Conservation (phyloP, 352 stramenopile species). For the Phytophthora rubi region DNA sequence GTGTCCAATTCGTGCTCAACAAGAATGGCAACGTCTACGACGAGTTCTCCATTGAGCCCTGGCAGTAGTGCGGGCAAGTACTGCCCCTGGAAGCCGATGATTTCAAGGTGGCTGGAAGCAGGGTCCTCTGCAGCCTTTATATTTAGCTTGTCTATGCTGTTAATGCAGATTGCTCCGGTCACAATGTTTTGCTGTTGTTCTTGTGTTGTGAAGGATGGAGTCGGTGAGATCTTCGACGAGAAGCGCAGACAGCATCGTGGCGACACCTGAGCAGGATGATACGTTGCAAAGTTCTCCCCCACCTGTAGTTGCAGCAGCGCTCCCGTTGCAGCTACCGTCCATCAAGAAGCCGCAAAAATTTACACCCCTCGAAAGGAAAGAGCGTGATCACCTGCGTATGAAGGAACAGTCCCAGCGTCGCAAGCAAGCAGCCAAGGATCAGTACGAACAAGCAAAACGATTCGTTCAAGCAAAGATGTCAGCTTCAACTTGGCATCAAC, state of each 20-base stretch:
- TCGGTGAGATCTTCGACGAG: conserved; percentile 11
- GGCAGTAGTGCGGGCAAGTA: conserved; percentile 15
- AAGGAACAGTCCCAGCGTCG: conserved; percentile 56
- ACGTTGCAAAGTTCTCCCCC: conserved; percentile 5
- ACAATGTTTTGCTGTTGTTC: background rate
- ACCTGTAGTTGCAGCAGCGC: conserved; percentile 11
- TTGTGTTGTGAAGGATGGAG: conserved; percentile 3
- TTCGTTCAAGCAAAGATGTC: conserved; percentile 35
- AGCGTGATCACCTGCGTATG: conserved; percentile 54
- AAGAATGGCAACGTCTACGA: conserved; percentile 73
- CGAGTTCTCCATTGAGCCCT: conserved; percentile 48
- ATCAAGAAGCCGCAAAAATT: conserved; percentile 38
- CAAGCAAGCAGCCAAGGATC: conserved; percentile 43
- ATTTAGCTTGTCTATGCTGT: conserved; percentile 33
- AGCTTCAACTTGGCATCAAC: conserved; percentile 50
- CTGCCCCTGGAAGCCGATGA: background rate
- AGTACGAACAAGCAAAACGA: conserved; percentile 34
- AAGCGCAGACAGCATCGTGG: conserved; percentile 26
- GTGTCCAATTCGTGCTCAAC: conserved; percentile 74
- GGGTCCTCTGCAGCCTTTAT: conserved; percentile 25
- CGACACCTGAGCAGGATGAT: conserved; percentile 16
- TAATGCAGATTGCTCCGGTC: conserved; percentile 14
- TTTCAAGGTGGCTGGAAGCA: background rate
- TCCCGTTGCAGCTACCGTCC: conserved; percentile 14
- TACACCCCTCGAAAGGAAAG: conserved; percentile 59